A percentile compares a stretch with the other conserved stretches of the same genome.
These are phyloP conservation scores for Melaleuca quinquenervia DNA, from an alignment of 345 rosid genomes.

Conservation along the genomic window DNA sequence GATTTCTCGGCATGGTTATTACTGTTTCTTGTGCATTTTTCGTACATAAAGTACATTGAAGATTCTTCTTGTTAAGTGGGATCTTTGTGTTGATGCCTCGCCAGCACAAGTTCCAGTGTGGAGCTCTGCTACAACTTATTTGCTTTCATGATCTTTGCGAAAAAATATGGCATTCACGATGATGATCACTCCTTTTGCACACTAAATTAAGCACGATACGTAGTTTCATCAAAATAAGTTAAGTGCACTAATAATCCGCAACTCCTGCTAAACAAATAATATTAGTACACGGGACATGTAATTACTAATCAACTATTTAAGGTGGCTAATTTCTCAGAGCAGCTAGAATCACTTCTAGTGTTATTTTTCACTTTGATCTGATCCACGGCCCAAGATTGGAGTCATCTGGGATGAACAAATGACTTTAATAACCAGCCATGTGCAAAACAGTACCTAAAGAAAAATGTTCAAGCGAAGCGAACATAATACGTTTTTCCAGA, in stretches of 20 bases:
- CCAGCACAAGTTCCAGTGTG: neutral
- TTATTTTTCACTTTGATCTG: neutral
- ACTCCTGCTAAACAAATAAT: neutral
- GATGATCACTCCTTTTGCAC: neutral
- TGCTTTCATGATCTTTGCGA: neutral
- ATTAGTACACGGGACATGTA: neutral
- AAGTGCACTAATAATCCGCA: neutral
- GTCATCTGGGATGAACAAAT: neutral
- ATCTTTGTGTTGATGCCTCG: neutral
- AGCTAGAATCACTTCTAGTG: neutral
- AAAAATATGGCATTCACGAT: neutral
- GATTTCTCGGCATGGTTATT: neutral
- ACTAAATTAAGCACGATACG: neutral
- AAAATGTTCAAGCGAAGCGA: neutral
- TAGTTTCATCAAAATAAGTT: neutral
- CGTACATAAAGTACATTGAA: neutral
- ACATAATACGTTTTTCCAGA: neutral
- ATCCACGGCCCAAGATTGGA: neutral
- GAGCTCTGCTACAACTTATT: neutral
- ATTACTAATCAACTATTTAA: neutral
- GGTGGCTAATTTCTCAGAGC: neutral
- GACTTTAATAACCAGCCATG: neutral
- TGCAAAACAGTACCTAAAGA: neutral
- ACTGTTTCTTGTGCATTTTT: neutral
- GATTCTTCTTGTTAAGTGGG: neutral